A percentile compares a stretch with the other conserved stretches of the same genome.
These are phyloP conservation scores for Suillus sp. DNA, from an alignment of 768 basidiomycete genomes.

Conservation along the genomic window DNA sequence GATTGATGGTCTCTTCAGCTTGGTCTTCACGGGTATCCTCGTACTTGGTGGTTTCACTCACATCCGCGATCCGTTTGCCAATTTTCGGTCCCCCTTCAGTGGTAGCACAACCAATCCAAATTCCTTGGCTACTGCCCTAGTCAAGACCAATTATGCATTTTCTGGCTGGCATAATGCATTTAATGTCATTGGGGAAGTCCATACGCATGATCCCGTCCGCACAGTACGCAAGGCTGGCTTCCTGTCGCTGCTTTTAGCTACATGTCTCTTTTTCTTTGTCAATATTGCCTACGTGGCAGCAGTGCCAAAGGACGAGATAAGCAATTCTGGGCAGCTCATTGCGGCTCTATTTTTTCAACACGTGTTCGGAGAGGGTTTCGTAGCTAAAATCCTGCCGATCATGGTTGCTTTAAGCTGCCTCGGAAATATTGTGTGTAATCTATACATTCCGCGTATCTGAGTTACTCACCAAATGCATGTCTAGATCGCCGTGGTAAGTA, in stretches of 20 bases:
- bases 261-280: conserved; percentile 48
- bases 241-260: conserved; percentile 48
- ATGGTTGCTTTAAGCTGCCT: conserved; percentile 43
- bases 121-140: conserved; percentile 28
- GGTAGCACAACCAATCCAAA: conserved; percentile 29
- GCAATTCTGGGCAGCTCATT: conserved; percentile 44
- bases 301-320: conserved; percentile 47
- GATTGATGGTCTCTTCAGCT: conserved; percentile 13
- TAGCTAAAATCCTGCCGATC: conserved; percentile 39
- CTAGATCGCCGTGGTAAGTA: conserved; percentile 9
- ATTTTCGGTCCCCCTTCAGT: conserved; percentile 33
- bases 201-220: conserved; percentile 40
- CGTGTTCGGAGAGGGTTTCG: conserved; percentile 45
- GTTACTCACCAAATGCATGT: background rate
- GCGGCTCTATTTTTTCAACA: conserved; percentile 53
- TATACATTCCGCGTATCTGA: conserved; percentile 12
- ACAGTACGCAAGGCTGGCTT: conserved; percentile 49
- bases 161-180: conserved; percentile 44
- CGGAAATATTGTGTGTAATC: conserved; percentile 37
- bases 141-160: conserved; percentile 34
- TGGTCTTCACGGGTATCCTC: conserved; percentile 27
- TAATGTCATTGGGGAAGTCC: conserved; percentile 47
- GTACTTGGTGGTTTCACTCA: conserved; percentile 30
- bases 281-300: conserved; percentile 43
- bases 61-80: conserved; percentile 30